Base-by-base conservation (phyloP, 78 protist genomes). In the Guillardia theta region DNA sequence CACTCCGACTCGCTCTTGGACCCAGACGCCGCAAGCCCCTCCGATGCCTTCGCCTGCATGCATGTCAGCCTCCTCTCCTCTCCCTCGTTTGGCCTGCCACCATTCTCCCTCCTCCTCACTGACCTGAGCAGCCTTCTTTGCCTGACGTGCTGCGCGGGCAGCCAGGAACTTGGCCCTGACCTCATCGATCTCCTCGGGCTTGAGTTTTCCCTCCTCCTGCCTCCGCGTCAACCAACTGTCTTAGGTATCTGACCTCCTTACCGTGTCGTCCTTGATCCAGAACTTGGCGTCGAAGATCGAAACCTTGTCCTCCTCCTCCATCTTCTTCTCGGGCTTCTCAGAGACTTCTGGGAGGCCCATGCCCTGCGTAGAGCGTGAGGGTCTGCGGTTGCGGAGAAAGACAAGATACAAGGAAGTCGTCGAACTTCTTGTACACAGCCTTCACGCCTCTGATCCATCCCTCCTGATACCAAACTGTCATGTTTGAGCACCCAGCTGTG, bases 341-440 rank as follows among this genome's bases (percentile, higher is more conserved):
- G n/a, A n/a, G n/a, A n/a, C n/a, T n/a, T n/a, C n/a, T n/a, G n/a
- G n/a, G n/a, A n/a, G n/a, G n/a, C n/a, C n/a, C n/a, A n/a, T n/a
- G n/a, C n/a, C n/a, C n/a, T n/a, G n/a, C n/a, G n/a, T n/a, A n/a
- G n/a, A n/a, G n/a, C n/a, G n/a, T n/a, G n/a, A n/a, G n/a, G n/a
- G 22, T 24, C n/a, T 4, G 45, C 45, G 83, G 83, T 15, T 4
- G 45, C 83, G 9, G 36, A 15, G 6, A 15, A 21, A 19, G 15
- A 19, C 78, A 36, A 3, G 10, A 33, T 24, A 36, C 83, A 1
- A 70, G 83, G 36, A 24, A 12, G 83, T 70, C 83, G 83, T 70
- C 83, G 41, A 70, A 70, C 83, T 36, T 70, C 83, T 70, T 70
- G 83, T 70, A 70, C 4, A 43, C 83, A 33, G 83, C 83, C 83